Conservation (phyloP, 2,329 filamentous ascomycete species). For the Scedosporium aurantiacum region DNA sequence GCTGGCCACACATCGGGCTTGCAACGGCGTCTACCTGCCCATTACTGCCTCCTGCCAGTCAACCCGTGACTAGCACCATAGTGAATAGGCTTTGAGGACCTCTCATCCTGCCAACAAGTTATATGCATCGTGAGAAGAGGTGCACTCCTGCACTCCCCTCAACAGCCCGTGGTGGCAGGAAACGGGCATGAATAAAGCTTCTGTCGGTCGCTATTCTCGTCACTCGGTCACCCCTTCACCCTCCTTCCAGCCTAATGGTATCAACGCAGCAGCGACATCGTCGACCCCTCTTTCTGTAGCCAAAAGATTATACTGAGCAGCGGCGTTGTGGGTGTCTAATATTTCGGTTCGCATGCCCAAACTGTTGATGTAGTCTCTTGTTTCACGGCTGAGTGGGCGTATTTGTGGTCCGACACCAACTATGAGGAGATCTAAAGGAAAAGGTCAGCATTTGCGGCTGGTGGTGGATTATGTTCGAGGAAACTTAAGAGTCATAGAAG, state of each 20-base stretch:
- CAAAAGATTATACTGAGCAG: constrained; percentile 86
- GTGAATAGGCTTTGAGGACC: not conserved
- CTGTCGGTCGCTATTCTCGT: not conserved
- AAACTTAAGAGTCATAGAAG: not conserved
- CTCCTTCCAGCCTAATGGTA: constrained; percentile 76
- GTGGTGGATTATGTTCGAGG: not conserved
- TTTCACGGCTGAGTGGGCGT: constrained; percentile 63
- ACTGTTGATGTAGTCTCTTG: constrained; percentile 58
- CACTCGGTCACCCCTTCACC: constrained; percentile 28
- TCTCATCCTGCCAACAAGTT: not conserved
- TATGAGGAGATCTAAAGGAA: constrained; percentile 65
- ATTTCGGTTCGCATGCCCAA: constrained; percentile 81
- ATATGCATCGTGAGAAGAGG: not conserved
- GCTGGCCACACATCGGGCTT: not conserved
- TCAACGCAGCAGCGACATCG: constrained; percentile 75
- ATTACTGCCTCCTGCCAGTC: not conserved
- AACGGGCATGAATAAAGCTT: not conserved
- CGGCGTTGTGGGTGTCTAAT: constrained; percentile 85
- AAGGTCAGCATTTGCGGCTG: not conserved
- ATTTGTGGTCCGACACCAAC: constrained; percentile 74
- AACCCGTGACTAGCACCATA: not conserved
- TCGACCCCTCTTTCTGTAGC: constrained; percentile 85
- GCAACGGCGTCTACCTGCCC: not conserved
- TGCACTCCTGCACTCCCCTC: not conserved
- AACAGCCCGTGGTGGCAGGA: not conserved